Evolutionary conservation across 2,329 filamentous ascomycete genomes (phyloP).

Genomic region (Massarina eburnea): DNA sequence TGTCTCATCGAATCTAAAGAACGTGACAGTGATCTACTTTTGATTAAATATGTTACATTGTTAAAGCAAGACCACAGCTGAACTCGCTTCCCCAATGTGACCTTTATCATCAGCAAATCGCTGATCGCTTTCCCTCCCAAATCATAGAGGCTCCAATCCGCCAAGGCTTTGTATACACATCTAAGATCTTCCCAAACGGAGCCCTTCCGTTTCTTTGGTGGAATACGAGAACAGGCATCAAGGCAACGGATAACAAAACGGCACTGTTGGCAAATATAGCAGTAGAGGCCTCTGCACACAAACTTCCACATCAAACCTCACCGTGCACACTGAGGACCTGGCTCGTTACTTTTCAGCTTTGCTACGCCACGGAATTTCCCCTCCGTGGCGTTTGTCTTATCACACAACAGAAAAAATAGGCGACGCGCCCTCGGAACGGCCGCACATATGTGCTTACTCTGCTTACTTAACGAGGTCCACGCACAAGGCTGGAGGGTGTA

Average conservation of each 20-base stretch:
- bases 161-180: neutral
- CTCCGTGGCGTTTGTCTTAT: neutral
- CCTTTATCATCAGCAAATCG: neutral
- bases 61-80: too few relatives aligned
- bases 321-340: too few relatives aligned
- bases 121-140: neutral
- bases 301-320: neutral
- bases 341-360: neutral
- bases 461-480: slow-evolving; percentile 8
- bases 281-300: neutral
- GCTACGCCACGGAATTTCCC: neutral
- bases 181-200: neutral
- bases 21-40: too few relatives aligned
- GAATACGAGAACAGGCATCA: neutral
- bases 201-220: neutral
- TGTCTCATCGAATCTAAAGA: too few relatives aligned
- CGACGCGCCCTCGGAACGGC: too few relatives aligned
- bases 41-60: too few relatives aligned
- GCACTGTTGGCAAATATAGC: neutral
- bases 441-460: slow-evolving; percentile 18
- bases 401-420: neutral
- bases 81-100: neutral
- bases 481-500: neutral
- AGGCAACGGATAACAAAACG: neutral
- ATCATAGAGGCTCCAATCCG: neutral